A percentile compares a stretch with the other conserved stretches of the same genome.
phyloP scores from a whole-genome alignment of 139 green algal species.

The Tetraselmis striata region DNA sequence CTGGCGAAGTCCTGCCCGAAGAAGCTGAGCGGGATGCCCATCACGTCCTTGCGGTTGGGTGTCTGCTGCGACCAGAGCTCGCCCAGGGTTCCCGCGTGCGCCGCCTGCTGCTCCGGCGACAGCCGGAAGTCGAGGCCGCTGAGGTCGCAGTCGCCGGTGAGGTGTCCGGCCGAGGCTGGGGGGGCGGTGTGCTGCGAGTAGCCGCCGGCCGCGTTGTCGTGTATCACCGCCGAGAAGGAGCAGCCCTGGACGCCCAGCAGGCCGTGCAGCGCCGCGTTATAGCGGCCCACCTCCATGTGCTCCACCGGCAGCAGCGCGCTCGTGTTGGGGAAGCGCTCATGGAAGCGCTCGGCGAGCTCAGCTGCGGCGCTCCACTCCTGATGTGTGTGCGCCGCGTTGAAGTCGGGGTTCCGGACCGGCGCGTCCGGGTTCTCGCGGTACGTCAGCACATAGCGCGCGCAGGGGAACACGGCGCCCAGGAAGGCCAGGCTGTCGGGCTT shows the following conservation, averaged over 20 bases:
- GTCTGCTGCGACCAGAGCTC: too few relatives aligned
- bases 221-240: not conserved
- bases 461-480: not conserved
- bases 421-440: not conserved
- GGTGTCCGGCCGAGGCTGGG: not conserved
- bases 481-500: not conserved
- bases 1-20: too few relatives aligned
- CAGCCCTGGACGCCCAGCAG: not conserved
- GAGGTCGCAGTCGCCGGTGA: not conserved
- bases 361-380: not conserved
- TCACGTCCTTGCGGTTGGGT: too few relatives aligned
- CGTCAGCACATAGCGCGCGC: not conserved
- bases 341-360: not conserved
- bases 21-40: too few relatives aligned
- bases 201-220: not conserved
- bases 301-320: not conserved
- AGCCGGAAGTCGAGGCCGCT: not conserved
- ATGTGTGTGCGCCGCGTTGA: not conserved
- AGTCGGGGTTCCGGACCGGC: not conserved
- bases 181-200: not conserved
- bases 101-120: too few relatives aligned
- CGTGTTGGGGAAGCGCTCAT: not conserved
- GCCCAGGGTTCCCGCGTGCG: too few relatives aligned
- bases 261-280: not conserved
- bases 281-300: not conserved